Percentiles rank a stretch among this genome's conserved stretches.
Evolutionary conservation across 139 green algal species (phyloP).

Genomic region (Chloropicon primus): DNA sequence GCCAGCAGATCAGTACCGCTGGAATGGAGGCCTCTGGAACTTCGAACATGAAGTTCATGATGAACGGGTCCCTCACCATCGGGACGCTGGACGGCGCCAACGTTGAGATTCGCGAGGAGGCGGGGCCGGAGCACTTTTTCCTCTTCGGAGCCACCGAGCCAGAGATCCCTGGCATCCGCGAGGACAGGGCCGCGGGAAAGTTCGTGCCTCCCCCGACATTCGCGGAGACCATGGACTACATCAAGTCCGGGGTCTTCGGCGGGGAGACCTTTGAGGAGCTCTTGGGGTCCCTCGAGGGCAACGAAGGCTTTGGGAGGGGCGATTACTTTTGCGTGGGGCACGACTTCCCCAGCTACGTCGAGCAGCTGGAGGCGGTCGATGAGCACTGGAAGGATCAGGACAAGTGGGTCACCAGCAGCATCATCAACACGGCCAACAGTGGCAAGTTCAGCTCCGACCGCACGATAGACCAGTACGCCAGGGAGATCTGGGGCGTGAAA

Average conservation of each 20-base stretch:
- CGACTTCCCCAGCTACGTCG: slow-evolving; percentile 88
- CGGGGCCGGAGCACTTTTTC: slow-evolving; percentile 71
- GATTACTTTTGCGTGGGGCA: slow-evolving; percentile 95
- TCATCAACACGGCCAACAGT: slow-evolving; percentile 55
- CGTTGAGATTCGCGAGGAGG: slow-evolving; percentile 91
- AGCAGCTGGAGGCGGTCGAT: slow-evolving; percentile 31
- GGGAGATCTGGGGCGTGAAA: slow-evolving; percentile 70
- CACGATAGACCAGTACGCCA: slow-evolving; percentile 68
- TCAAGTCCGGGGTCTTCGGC: slow-evolving; percentile 72
- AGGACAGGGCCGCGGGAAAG: slow-evolving; percentile 45
- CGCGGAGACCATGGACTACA: slow-evolving; percentile 33
- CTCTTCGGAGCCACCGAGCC: slow-evolving; percentile 52
- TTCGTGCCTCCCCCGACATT: slow-evolving; percentile 49
- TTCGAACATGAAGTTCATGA: slow-evolving; percentile 99
- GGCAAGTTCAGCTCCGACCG: slow-evolving; percentile 65
- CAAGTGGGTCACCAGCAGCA: slow-evolving; percentile 47
- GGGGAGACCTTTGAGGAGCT: slow-evolving; percentile 81
- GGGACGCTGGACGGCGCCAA: slow-evolving; percentile 98
- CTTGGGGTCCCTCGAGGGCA: slow-evolving; percentile 51
- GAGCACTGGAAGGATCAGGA: slow-evolving; percentile 30
- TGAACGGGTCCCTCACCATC: slow-evolving; percentile 96
- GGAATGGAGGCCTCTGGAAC: slow-evolving; percentile 88
- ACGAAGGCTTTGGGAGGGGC: slow-evolving; percentile 33
- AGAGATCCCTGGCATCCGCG: slow-evolving; percentile 36
- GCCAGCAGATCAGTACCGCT: slow-evolving; percentile 71